phyloP scores from a whole-genome alignment of 768 basidiomycete genomes.

The Leucosporidium yakuticum region DNA sequence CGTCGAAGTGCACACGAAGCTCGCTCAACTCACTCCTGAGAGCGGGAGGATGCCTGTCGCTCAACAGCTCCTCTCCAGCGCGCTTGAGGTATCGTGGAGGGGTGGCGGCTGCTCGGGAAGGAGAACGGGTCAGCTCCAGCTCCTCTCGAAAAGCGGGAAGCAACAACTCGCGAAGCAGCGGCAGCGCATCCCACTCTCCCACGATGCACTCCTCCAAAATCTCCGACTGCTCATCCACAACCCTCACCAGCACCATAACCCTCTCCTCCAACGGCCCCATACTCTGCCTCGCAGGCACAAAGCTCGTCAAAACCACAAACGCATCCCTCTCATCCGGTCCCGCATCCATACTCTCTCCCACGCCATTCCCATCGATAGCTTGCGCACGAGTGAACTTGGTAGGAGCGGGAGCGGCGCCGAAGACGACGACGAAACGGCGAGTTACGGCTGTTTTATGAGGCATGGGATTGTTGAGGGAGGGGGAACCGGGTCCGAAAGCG shows the following conservation, averaged over 20 bases:
- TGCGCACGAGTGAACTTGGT: constrained; percentile 26
- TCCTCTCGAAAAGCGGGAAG: neutral
- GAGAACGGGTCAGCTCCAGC: neutral
- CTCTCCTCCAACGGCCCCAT: constrained; percentile 22
- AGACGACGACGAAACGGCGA: constrained; percentile 20
- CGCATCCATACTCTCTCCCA: constrained; percentile 26
- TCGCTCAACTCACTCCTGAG: constrained; percentile 7
- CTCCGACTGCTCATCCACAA: constrained; percentile 12
- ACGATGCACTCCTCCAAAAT: constrained; percentile 22
- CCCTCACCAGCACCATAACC: constrained; percentile 13
- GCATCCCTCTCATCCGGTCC: constrained; percentile 26
- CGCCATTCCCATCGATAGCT: constrained; percentile 31
- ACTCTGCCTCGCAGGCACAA: constrained; percentile 8
- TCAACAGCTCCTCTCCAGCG: constrained; percentile 12
- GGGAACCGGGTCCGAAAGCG: constrained; percentile 15
- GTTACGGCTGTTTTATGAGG: neutral
- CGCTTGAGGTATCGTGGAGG: constrained; percentile 22
- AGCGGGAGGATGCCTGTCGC: constrained; percentile 18
- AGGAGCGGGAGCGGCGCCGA: constrained; percentile 9
- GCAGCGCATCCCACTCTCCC: constrained; percentile 22
- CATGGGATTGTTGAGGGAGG: neutral
- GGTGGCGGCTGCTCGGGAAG: neutral
- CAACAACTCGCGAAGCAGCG: neutral
- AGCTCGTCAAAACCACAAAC: constrained; percentile 32
- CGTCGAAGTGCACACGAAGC: neutral